These are phyloP conservation scores for Tuber magnatum DNA, from an alignment of 495 filamentous ascomycete genomes.

Conservation along the genomic window DNA sequence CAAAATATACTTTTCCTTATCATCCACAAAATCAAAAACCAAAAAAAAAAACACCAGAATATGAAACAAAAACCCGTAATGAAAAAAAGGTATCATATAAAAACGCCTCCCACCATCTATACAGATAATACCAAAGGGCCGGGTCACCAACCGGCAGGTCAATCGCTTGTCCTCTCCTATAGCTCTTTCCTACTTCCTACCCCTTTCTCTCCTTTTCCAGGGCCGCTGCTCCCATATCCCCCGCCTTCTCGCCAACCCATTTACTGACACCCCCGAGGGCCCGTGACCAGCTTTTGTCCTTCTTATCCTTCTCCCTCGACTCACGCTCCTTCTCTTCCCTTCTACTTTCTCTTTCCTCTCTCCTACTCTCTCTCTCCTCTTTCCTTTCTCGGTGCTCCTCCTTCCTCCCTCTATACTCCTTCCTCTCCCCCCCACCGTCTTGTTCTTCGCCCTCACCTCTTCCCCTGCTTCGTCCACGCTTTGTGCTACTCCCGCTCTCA, in stretches of 20 bases:
- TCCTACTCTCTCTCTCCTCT: slow-evolving; percentile 23
- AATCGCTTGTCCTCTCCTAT: not conserved
- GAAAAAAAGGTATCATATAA: not conserved
- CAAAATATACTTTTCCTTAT: slow-evolving; percentile 1
- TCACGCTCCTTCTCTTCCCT: slow-evolving; percentile 3
- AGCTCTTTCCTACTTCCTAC: not conserved
- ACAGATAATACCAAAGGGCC: not conserved
- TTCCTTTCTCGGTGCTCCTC: slow-evolving; percentile 8
- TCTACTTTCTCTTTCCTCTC: slow-evolving; percentile 15
- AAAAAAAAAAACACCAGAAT: not conserved
- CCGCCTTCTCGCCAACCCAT: slow-evolving; percentile 1
- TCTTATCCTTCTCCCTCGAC: slow-evolving; percentile 10
- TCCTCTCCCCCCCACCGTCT: slow-evolving; percentile 19
- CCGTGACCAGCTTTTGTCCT: slow-evolving; percentile 15
- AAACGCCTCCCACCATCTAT: slow-evolving; percentile 5
- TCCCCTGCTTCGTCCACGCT: slow-evolving; percentile 14
- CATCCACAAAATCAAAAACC: not conserved
- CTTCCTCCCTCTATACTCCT: slow-evolving; percentile 4
- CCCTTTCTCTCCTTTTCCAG: not conserved
- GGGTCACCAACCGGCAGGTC: not conserved
- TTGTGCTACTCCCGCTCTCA: slow-evolving; percentile 6
- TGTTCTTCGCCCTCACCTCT: slow-evolving; percentile 21
- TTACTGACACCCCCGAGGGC: not conserved
- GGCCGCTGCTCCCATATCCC: not conserved
- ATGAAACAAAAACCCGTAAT: not conserved